These are phyloP conservation scores for Cladosporium phlei DNA, from an alignment of 2,329 filamentous ascomycete genomes.

Conservation along the genomic window DNA sequence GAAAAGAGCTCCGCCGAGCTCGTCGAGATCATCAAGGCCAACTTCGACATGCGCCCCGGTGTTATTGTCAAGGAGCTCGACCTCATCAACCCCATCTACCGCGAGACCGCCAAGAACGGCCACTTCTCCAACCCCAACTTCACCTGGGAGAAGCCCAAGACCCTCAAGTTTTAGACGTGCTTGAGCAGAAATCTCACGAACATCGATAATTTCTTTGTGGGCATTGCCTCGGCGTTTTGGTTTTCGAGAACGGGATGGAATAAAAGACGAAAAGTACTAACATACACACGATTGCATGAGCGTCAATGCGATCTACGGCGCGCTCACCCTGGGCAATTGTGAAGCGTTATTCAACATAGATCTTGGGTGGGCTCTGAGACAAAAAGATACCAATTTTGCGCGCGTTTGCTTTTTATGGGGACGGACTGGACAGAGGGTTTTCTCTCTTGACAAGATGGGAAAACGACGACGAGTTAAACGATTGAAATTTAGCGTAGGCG, in stretches of 20 bases:
- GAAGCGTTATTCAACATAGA: conserved; percentile 24
- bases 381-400: conserved; percentile 15
- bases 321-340: conserved; percentile 15
- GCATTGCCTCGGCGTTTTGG: conserved; percentile 10
- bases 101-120: conserved; percentile 97
- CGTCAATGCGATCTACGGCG: conserved; percentile 13
- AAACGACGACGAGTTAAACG: conserved; percentile 12
- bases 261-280: conserved; percentile 11
- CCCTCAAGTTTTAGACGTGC: conserved; percentile 75
- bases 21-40: conserved; percentile 85
- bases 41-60: conserved; percentile 97
- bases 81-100: conserved; percentile 94
- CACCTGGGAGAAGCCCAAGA: conserved; percentile 97
- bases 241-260: conserved; percentile 2
- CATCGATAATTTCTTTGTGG: conserved; percentile 8
- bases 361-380: conserved; percentile 23
- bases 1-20: conserved; percentile 85
- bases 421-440: conserved; percentile 13
- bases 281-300: conserved; percentile 14
- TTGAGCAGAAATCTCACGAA: not conserved
- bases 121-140: conserved; percentile 99
- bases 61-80: conserved; percentile 97
- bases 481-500: conserved; percentile 24
- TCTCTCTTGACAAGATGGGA: conserved; percentile 1
- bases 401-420: not conserved